Base-by-base conservation (phyloP, 805 yeast species). In the Candida pini region DNA sequence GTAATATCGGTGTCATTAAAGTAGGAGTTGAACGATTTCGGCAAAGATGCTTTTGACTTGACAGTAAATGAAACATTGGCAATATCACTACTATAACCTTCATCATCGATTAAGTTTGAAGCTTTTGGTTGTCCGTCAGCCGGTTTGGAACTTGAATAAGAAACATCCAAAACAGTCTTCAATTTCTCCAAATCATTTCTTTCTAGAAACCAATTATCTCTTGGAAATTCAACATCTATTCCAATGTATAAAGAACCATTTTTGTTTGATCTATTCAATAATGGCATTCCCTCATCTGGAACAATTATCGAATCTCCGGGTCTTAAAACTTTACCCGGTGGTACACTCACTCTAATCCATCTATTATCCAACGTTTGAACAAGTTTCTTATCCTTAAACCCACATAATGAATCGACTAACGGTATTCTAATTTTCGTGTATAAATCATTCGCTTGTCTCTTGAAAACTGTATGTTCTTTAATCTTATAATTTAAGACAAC, bases 281-380 rank as follows among this genome's bases (percentile, higher is more conserved):
- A 49, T 1, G 96, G 96, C 94, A 90, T 86, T 5, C 97, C 97
- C 56, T 87, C 95, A 27, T 72, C 71, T 26, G 68, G 58, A 9
- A 89, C 63, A 39, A 76, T 68, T 22, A 89, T 55, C 36, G 63
- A 69, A 43, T 86, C 85, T 7, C 82, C 81, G 0, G 96, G 96
- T 48, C 80, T 71, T 6, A 88, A 51, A 5, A 90, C 95, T 56
- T 81, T 81, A 2, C 97, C 97, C 4, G 69, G 62, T 1, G 89
- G 88, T 0, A 81, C 71, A 1, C 75, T 63, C 10, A 89, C 54
- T 34, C 71, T 71, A 10, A 88, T 57, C 24, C 77, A 73, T 42
- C 97, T 74, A 13, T 81, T 89, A 58, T 92, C 97, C 36, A 89
- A 67, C 43, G 86, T 92, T 44, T 73, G 73, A 8, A 82, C 62